Base-by-base conservation (phyloP, 441 rosid genomes). In the Pelargonium exstipulatum region DNA sequence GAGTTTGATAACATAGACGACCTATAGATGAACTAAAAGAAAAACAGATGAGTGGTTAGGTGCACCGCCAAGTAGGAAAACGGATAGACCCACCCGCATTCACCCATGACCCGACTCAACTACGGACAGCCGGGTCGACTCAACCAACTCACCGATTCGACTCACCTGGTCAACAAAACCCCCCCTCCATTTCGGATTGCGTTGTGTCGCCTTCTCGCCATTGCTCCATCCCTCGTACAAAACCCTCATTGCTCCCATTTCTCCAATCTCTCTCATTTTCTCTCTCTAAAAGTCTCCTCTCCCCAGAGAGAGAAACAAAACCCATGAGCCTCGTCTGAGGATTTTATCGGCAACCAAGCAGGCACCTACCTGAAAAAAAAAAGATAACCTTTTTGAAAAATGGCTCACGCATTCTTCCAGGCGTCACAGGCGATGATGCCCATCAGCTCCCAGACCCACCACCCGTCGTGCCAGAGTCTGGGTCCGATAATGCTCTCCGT, bases 361-460 rank as follows among this genome's bases (percentile, higher is more conserved):
- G 26, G 9, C 61, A 55, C 26, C 61, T 55, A 37, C 42, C 42
- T 0, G 18, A 9, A 2, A 4, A 14, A 14, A 55, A 16, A 16
- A 55, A 55, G 26, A 55, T 20, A 17, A 9, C 9, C 4, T 48
- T 48, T n/a, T 48, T 48, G 60, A 53, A 55, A 55, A 55, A 55
- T 55, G 61, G 61, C 61, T 55, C 61, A 55, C 61, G 61, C 61
- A 55, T 55, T 55, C 26, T 55, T 55, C 61, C 61, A 55, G 61
- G 61, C 61, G 18, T 55, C 61, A 7, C 61, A 17, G 10, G 61
- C 61, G 61, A 55, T 55, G 61, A 55, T 55, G 61, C 61, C 26
- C 61, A 55, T 55, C 61, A 55, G 18, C 61, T 17, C 61, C 12
- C 61, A 55, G 42, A 37, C 42, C 42, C 42, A 37, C 42, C 42